Evolutionary conservation across 805 yeast species (phyloP).

Genomic region (Naumovozyma dairenensis): DNA sequence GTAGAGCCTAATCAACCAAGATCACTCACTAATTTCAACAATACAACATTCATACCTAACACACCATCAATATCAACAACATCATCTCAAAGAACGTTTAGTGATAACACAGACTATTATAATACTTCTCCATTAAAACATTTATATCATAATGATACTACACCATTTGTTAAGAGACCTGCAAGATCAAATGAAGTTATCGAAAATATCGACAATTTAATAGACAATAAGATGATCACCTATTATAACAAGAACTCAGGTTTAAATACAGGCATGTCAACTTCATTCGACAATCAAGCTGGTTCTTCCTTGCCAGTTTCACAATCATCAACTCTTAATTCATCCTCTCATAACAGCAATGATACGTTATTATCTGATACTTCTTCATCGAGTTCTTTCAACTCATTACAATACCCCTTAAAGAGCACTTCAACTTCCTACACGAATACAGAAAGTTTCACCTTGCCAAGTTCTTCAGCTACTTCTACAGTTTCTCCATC

Average conservation of each 20-base stretch:
- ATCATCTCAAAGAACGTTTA: slow-evolving; percentile 20
- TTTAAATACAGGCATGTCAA: neutral
- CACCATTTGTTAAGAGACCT: slow-evolving; percentile 4
- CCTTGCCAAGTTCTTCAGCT: neutral
- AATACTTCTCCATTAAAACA: slow-evolving; percentile 28
- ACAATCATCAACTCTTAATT: neutral
- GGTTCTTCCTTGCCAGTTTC: slow-evolving; percentile 1
- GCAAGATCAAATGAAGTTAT: slow-evolving; percentile 4
- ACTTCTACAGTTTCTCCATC: neutral
- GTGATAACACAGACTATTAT: slow-evolving; percentile 27
- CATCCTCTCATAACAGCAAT: neutral
- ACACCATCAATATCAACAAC: no score
- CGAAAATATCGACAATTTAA: neutral
- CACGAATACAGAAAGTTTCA: no score
- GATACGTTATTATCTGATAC: neutral
- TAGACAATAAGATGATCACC: no score
- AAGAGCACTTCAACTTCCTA: no score
- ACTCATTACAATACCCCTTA: neutral
- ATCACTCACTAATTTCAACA: no score
- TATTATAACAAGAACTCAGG: no score
- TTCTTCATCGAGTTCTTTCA: neutral
- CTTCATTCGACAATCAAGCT: no score
- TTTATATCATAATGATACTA: slow-evolving; percentile 19
- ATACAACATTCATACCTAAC: no score
- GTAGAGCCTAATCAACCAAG: no score